Conservation (phyloP, 2,329 filamentous ascomycete genomes). For the Aspergillus ibericus region DNA sequence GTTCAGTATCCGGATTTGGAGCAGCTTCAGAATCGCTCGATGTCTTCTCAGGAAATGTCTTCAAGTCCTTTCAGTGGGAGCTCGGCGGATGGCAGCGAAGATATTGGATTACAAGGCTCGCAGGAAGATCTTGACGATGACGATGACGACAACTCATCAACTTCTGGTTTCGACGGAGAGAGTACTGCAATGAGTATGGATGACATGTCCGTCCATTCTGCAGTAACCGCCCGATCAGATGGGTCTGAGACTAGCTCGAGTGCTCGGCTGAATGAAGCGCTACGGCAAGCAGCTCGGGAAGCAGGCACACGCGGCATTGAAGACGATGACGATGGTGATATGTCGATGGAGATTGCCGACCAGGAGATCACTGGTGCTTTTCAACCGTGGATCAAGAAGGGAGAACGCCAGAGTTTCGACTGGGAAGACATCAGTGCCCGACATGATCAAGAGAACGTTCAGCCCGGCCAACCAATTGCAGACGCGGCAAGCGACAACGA, state of each 20-base stretch:
- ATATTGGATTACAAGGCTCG: constrained; percentile 39
- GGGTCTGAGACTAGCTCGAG: constrained; percentile 62
- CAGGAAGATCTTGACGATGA: constrained; percentile 48
- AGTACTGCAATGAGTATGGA: constrained; percentile 82
- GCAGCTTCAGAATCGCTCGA: constrained; percentile 52
- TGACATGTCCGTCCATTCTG: constrained; percentile 69
- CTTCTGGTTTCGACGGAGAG: constrained; percentile 59
- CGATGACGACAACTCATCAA: constrained; percentile 45
- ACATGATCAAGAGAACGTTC: constrained; percentile 48
- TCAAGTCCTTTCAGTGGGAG: constrained; percentile 75
- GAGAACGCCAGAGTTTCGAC: constrained; percentile 43
- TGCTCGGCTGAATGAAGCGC: constrained; percentile 71
- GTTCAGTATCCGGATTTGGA: constrained; percentile 66
- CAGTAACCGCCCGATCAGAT: constrained; percentile 60
- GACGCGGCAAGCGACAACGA: constrained; percentile 44
- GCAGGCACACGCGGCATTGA: constrained; percentile 72
- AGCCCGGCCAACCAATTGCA: constrained; percentile 23
- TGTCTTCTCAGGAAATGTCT: constrained; percentile 65
- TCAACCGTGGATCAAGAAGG: constrained; percentile 50
- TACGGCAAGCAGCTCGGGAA: constrained; percentile 71
- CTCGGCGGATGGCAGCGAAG: constrained; percentile 49
- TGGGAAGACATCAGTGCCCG: constrained; percentile 44
- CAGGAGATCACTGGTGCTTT: constrained; percentile 55
- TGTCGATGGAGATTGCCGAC: constrained; percentile 77
- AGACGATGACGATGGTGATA: constrained; percentile 62